A percentile compares a stretch with the other conserved stretches of the same genome.
phyloP scores from a whole-genome alignment of 106 monocot species.

The Platanthera guangdongensis region DNA sequence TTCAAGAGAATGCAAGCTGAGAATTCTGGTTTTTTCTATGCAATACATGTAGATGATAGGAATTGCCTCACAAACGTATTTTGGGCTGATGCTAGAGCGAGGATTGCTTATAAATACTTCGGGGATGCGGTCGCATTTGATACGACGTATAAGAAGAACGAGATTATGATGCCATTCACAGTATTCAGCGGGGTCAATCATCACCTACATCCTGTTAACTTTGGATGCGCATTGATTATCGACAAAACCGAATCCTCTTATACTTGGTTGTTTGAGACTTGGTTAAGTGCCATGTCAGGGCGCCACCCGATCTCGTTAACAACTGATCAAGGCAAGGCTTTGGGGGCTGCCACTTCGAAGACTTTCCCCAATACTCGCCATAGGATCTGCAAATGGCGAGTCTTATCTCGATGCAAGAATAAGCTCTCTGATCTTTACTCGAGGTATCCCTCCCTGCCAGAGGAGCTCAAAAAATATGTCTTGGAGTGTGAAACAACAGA shows the following conservation, averaged over 20 bases:
- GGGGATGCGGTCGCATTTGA: constrained; percentile 72
- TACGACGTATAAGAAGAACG: constrained; percentile 48
- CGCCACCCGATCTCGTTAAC: constrained; percentile 44
- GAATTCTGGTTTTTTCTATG: constrained; percentile 59
- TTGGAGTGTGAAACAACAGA: constrained; percentile 30
- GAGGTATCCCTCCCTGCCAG: constrained; percentile 32
- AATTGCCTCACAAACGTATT: constrained; percentile 50
- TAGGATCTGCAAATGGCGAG: constrained; percentile 50
- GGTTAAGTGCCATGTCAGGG: constrained; percentile 50
- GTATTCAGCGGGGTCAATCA: constrained; percentile 59
- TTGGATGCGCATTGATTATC: constrained; percentile 58
- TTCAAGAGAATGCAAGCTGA: constrained; percentile 47
- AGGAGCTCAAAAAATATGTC: constrained; percentile 47
- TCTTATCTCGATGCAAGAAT: constrained; percentile 63
- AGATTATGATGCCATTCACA: constrained; percentile 52
- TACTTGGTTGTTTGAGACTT: constrained; percentile 62
- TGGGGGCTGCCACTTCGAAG: constrained; percentile 42
- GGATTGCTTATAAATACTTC: constrained; percentile 53
- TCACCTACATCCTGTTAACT: constrained; percentile 44
- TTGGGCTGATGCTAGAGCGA: constrained; percentile 50
- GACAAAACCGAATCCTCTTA: constrained; percentile 44
- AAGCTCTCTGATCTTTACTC: constrained; percentile 38
- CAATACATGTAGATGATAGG: constrained; percentile 45
- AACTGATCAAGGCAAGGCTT: constrained; percentile 45
- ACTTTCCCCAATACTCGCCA: constrained; percentile 58